Base-by-base conservation (phyloP, 495 filamentous ascomycete genomes). In the Cryomyces minteri region DNA sequence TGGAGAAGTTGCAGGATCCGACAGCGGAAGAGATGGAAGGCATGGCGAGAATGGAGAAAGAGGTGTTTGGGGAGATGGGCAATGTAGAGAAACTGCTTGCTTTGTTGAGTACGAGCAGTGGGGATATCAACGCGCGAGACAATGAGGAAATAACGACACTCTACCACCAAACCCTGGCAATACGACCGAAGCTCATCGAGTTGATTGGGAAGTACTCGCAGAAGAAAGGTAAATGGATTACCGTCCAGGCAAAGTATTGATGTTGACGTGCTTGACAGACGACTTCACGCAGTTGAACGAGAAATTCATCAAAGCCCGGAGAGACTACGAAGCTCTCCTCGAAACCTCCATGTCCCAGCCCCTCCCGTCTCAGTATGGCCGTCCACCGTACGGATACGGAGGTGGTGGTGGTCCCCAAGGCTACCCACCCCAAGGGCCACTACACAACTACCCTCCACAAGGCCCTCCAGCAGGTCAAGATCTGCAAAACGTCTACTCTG, bases 121-220 rank as follows among this genome's bases (percentile, higher is more conserved):
- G 93, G 55, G 86, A 94, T 61, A 92, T 94, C 45, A 94, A 84
- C 33, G 77, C 78, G 67, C 48, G 36, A n/a, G 37, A 33, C 14
- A 38, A n/a, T 8, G 30, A 29, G 31, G 11, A 29, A n/a, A 36
- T 42, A 28, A 48, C 80, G 77, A 83, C 79, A 48, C 64, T 98
- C 39, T 98, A 98, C 54, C 88, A 98, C 56, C 81, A 84, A 39
- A 96, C 90, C 2, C 55, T 96, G 40, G 84, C 87, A 1, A 98
- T 98, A 51, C 76, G 90, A 31, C 90, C 90, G 6, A 98, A 98
- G 63, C 69, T 96, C 32, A 96, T 98, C 57, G 93, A 98, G 64
- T 64, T 98, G 40, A 98, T 98, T 62, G 90, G 92, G 44, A 98
- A 96, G 64, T 98, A 98, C 54, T 94, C 90, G 10, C 90, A 98